These are phyloP conservation scores for Beauveria caledonica DNA, from an alignment of 2,329 filamentous ascomycete species.

Conservation along the genomic window DNA sequence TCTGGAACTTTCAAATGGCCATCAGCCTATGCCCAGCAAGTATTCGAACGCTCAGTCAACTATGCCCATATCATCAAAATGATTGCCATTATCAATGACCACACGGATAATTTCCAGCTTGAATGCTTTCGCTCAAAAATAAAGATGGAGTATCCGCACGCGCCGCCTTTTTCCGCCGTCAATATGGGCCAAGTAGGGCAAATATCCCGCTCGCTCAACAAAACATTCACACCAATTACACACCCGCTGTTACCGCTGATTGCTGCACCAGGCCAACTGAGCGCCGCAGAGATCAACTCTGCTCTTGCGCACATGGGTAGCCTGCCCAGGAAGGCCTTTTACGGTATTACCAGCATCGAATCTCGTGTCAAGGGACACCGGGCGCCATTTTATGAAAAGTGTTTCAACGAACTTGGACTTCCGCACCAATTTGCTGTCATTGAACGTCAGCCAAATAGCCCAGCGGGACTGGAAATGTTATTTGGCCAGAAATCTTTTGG, in stretches of 20 bases:
- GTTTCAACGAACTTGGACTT: conserved; percentile 75
- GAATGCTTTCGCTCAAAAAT: conserved; percentile 81
- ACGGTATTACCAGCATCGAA: conserved; percentile 65
- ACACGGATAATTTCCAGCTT: conserved; percentile 82
- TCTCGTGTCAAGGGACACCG: conserved; percentile 53
- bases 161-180: conserved; percentile 70
- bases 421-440: conserved; percentile 72
- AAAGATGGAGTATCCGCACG: conserved; percentile 57
- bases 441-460: conserved; percentile 58
- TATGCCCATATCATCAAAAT: conserved; percentile 87
- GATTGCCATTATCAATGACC: conserved; percentile 74
- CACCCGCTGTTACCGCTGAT: conserved; percentile 78
- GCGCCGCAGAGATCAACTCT: conserved; percentile 75
- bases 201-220: conserved; percentile 74
- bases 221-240: conserved; percentile 80
- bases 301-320: conserved; percentile 72
- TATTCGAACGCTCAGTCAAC: conserved; percentile 63
- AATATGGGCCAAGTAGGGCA: conserved; percentile 87
- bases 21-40: conserved; percentile 58
- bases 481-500: conserved; percentile 70
- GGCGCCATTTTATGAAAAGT: conserved; percentile 80
- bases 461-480: conserved; percentile 60
- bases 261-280: conserved; percentile 78
- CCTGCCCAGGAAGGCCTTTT: conserved; percentile 70
- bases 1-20: conserved; percentile 80